A percentile compares a stretch with the other conserved stretches of the same genome.
Evolutionary conservation across 495 filamentous ascomycete species (phyloP).

Genomic region (Penicillium taxi): DNA sequence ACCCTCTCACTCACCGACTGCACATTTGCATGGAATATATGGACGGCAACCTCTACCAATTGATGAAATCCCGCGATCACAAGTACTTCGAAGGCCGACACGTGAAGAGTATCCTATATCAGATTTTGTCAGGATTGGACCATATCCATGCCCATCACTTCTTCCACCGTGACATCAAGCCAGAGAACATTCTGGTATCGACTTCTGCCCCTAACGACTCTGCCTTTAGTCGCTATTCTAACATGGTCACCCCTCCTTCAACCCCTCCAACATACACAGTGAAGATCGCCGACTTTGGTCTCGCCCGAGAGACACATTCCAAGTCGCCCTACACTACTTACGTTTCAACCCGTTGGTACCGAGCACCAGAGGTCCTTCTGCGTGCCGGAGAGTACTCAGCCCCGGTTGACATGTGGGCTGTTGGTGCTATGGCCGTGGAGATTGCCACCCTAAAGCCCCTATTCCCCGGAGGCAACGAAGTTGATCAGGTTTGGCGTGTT

Average conservation of each 20-base stretch:
- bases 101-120: conserved; percentile 95
- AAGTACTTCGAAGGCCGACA: conserved; percentile 82
- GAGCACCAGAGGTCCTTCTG: conserved; percentile 90
- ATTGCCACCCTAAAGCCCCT: conserved; percentile 95
- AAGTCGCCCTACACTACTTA: conserved; percentile 97
- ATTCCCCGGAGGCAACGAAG: conserved; percentile 96
- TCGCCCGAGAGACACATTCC: conserved; percentile 95
- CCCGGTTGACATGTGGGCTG: conserved; percentile 95
- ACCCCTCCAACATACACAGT: conserved; percentile 91
- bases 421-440: conserved; percentile 99
- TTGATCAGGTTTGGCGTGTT: conserved; percentile 98
- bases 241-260: conserved; percentile 86
- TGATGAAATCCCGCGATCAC: conserved; percentile 97
- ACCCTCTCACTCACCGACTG: conserved; percentile 88
- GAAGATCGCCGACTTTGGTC: conserved; percentile 98
- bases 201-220: conserved; percentile 79
- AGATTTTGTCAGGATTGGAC: conserved; percentile 91
- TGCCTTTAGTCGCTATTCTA: conserved; percentile 84
- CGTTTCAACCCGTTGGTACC: conserved; percentile 97
- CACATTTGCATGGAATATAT: conserved; percentile 99
- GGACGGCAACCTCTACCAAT: conserved; percentile 97
- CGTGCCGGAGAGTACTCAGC: conserved; percentile 96
- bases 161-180: conserved; percentile 99
- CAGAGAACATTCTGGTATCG: conserved; percentile 96
- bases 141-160: conserved; percentile 97